Base-by-base conservation (phyloP, 306 rosid species). In the Corylus avellana region DNA sequence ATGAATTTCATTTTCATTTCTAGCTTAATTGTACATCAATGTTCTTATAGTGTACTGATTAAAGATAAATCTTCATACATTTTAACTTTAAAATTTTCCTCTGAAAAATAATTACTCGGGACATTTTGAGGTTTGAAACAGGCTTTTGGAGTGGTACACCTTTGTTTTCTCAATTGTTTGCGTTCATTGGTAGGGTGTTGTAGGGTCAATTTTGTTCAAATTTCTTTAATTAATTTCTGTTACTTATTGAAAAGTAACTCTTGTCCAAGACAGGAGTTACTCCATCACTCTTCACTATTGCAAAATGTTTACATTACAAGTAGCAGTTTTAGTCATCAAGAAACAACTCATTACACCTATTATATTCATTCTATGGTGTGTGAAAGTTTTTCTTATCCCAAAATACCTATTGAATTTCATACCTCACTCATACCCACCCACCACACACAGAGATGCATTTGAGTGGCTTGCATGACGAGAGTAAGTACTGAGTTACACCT, bases 21-120 rank as follows among this genome's bases (percentile, higher is more conserved):
- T 76, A 35, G 77, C 70, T 83, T 51, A 27, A 20, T 29, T 66
- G 18, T 54, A 76, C 44, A 47, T 81, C 73, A 77, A 78, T 53
- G 4, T 5, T 20, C n/a, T 12, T 62, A 37, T 37, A 42, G 29
- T 8, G 8, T 68, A 42, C 71, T 37, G 70, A 64, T 42, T 11
- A 67, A 67, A n/a, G 51, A 68, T 39, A 9, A n/a, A 42, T 42
- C 51, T 37, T 68, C 72, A 35, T 39, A 39, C 51, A 8, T 68
- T 49, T 44, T 18, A 16, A 4, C 14, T 16, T 2, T 18, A n/a
- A 8, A 12, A 17, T 18, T 42, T 44, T 13, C 29, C 51, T 18
- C 50, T 68, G 25, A 42, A 68, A 67, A 42, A 67, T 17, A 67
- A 39, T 9, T 11, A 4, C 35, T 25, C 35, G 17, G 10, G 66